These are phyloP conservation scores for Helenozyma rhizophorensis DNA, from an alignment of 805 yeast genomes.

Conservation along the genomic window DNA sequence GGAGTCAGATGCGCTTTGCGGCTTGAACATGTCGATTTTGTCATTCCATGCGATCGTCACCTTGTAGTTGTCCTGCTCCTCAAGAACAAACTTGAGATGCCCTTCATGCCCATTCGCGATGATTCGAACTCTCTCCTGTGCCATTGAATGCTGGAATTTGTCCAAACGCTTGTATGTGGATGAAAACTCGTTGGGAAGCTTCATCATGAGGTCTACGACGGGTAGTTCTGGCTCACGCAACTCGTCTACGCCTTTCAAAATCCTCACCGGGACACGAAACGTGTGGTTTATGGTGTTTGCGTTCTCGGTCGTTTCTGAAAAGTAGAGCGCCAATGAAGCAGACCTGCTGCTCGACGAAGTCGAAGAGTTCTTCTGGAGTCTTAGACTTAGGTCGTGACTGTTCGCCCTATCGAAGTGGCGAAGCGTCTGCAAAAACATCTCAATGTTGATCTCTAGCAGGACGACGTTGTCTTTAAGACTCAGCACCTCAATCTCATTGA, in stretches of 20 bases:
- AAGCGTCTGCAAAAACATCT: slow-evolving; percentile 54
- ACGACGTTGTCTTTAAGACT: slow-evolving; percentile 52
- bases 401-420: slow-evolving; percentile 52
- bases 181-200: slow-evolving; percentile 44
- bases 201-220: slow-evolving; percentile 53
- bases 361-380: slow-evolving; percentile 45
- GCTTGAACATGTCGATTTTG: slow-evolving; percentile 41
- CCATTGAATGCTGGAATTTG: slow-evolving; percentile 48
- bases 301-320: slow-evolving; percentile 42
- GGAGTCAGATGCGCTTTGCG: slow-evolving; percentile 17
- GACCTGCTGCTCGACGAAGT: slow-evolving; percentile 24
- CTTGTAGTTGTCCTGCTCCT: slow-evolving; percentile 49
- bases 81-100: slow-evolving; percentile 46
- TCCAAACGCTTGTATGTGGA: slow-evolving; percentile 60
- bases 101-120: slow-evolving; percentile 41
- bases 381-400: slow-evolving; percentile 46
- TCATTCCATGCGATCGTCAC: slow-evolving; percentile 61
- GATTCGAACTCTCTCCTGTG: slow-evolving; percentile 42
- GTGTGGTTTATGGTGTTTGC: slow-evolving; percentile 55
- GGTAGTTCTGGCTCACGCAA: slow-evolving; percentile 59
- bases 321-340: slow-evolving; percentile 53
- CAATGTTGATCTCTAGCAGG: slow-evolving; percentile 59
- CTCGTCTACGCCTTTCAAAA: slow-evolving; percentile 50
- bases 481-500: slow-evolving; percentile 47
- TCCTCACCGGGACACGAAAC: slow-evolving; percentile 65